phyloP scores from a whole-genome alignment of 371 early-diverging fungal species.

The Rhizomucor pusillus region DNA sequence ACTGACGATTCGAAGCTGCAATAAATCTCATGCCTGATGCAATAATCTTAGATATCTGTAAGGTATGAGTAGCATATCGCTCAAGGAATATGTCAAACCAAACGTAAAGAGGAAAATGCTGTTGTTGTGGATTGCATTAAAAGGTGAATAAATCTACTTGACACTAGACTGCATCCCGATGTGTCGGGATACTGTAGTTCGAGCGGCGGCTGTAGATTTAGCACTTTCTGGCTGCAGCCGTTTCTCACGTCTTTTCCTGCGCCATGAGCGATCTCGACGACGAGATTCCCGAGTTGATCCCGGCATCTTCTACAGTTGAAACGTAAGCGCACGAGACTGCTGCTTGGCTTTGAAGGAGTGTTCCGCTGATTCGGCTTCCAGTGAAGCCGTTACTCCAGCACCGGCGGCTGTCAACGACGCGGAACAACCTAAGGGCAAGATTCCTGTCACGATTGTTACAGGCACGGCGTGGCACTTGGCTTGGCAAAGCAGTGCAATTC shows the following conservation, averaged over 20 bases:
- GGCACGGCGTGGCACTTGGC: slow-evolving; percentile 16
- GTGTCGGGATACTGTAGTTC: too few species aligned
- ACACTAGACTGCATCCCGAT: too few species aligned
- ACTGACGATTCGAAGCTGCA: too few species aligned
- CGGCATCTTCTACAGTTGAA: background rate
- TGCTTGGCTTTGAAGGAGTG: background rate
- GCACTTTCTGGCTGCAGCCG: too few species aligned
- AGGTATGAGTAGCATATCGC: too few species aligned
- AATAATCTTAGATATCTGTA: too few species aligned
- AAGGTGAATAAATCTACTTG: too few species aligned
- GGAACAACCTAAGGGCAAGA: slow-evolving; percentile 28
- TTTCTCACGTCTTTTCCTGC: background rate
- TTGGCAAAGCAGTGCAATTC: background rate
- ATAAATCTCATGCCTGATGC: too few species aligned
- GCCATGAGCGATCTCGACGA: background rate
- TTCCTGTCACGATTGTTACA: slow-evolving; percentile 78
- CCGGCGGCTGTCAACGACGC: background rate
- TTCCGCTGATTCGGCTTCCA: background rate
- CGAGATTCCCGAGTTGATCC: background rate
- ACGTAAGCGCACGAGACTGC: background rate
- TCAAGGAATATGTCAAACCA: too few species aligned
- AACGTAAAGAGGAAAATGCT: too few species aligned
- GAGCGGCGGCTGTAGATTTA: too few species aligned
- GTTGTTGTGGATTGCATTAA: too few species aligned
- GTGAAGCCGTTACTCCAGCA: background rate